Conservation (phyloP, 1,284 basidiomycete genomes). For the Puccinia hordei region DNA sequence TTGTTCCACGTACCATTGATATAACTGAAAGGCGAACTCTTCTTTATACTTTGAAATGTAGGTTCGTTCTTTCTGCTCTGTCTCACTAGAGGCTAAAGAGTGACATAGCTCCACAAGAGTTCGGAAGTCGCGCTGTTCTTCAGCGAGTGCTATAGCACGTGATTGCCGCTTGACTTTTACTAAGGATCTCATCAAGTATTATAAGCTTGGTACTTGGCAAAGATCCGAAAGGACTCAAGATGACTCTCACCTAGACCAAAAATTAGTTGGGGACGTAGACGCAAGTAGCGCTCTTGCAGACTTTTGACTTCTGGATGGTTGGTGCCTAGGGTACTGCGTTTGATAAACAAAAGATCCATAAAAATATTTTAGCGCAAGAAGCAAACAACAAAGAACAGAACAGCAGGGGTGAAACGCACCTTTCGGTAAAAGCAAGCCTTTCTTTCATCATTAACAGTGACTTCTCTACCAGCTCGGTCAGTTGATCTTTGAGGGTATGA, state of each 20-base stretch:
- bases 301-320: constrained; percentile 63
- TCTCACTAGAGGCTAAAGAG: constrained; percentile 48
- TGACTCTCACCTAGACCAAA: constrained; percentile 70
- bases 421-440: constrained; percentile 58
- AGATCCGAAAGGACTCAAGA: constrained; percentile 5
- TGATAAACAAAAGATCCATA: not conserved
- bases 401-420: constrained; percentile 51
- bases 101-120: constrained; percentile 60
- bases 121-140: constrained; percentile 60
- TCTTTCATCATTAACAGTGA: constrained; percentile 60
- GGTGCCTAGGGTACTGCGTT: constrained; percentile 25
- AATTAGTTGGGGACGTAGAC: constrained; percentile 72
- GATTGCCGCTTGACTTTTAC: constrained; percentile 58
- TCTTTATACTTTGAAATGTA: constrained; percentile 82
- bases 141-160: constrained; percentile 60
- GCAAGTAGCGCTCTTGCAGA: constrained; percentile 69
- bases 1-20: constrained; percentile 68
- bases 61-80: constrained; percentile 59
- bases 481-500: constrained; percentile 59
- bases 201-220: not conserved
- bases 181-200: constrained; percentile 24
- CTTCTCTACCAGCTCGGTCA: constrained; percentile 60
- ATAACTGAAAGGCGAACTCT: constrained; percentile 82
- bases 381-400: not conserved
- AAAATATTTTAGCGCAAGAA: not conserved